A percentile compares a stretch with the other conserved stretches of the same genome.
Evolutionary conservation across 192 early-diverging fungal genomes (phyloP).

Genomic region (Coemansia sp.): DNA sequence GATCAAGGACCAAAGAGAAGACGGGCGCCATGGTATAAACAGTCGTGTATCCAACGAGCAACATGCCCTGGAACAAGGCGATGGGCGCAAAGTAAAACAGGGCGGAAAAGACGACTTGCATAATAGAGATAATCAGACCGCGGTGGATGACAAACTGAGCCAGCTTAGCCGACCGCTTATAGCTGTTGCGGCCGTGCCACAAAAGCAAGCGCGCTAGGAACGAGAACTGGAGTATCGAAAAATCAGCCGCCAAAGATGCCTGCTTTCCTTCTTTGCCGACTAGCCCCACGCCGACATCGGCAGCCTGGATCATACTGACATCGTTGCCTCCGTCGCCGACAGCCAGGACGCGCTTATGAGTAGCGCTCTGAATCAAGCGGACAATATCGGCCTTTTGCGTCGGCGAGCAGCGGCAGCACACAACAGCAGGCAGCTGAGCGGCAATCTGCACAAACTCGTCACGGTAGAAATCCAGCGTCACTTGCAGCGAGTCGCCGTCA

Average conservation of each 20-base stretch:
- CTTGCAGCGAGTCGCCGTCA: slow-evolving; percentile 88
- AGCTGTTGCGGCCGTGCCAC: slow-evolving; percentile 96
- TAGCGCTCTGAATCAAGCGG: slow-evolving; percentile 71
- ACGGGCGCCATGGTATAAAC: slow-evolving; percentile 96
- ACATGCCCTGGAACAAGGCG: slow-evolving; percentile 86
- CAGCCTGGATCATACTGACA: slow-evolving; percentile 96
- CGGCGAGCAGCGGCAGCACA: slow-evolving; percentile 94
- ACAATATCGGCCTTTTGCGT: slow-evolving; percentile 97
- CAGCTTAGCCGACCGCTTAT: slow-evolving; percentile 90
- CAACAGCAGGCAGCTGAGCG: slow-evolving; percentile 77
- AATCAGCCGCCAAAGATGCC: slow-evolving; percentile 92
- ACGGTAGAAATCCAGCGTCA: slow-evolving; percentile 71
- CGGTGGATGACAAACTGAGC: slow-evolving; percentile 97
- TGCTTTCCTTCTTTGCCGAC: slow-evolving; percentile 96
- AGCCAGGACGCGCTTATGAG: slow-evolving; percentile 76
- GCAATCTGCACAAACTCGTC: slow-evolving; percentile 83
- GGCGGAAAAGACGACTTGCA: slow-evolving; percentile 96
- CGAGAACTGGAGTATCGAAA: slow-evolving; percentile 88
- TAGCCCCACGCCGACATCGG: slow-evolving; percentile 95
- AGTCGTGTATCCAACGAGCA: slow-evolving; percentile 93
- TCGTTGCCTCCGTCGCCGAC: slow-evolving; percentile 98
- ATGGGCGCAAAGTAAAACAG: slow-evolving; percentile 98
- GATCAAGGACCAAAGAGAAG: slow-evolving; percentile 91
- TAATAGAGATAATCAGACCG: slow-evolving; percentile 95
- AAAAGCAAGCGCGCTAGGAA: slow-evolving; percentile 83